Conservation (phyloP, 2,329 filamentous ascomycete genomes). For the Nigrospora osmanthi region DNA sequence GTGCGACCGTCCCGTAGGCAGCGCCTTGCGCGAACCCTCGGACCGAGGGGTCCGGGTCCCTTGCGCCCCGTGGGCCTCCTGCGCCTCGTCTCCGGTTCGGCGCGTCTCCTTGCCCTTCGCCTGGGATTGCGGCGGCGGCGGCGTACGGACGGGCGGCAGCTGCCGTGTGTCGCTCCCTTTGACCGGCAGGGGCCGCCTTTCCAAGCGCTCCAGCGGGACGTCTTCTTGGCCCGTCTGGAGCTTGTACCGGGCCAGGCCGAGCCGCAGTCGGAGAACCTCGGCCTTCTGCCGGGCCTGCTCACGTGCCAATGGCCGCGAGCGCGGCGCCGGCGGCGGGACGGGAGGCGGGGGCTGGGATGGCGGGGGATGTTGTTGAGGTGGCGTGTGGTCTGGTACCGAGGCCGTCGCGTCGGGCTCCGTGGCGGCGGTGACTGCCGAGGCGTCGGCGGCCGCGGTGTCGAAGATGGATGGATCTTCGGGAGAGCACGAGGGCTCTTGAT, state of each 20-base stretch:
- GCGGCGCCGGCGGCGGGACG: constrained; percentile 9
- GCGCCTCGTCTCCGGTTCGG: neutral
- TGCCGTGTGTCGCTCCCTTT: neutral
- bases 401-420: constrained; percentile 37
- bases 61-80: neutral
- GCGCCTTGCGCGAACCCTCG: constrained; percentile 4
- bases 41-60: neutral
- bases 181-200: constrained; percentile 27
- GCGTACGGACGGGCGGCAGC: neutral
- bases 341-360: constrained; percentile 6
- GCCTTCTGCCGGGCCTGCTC: constrained; percentile 53
- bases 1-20: constrained; percentile 2
- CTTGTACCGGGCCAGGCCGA: constrained; percentile 68
- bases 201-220: constrained; percentile 54
- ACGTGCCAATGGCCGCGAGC: constrained; percentile 30
- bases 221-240: constrained; percentile 63
- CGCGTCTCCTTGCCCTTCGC: neutral
- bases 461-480: constrained; percentile 37
- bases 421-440: constrained; percentile 38
- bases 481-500: constrained; percentile 15
- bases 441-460: constrained; percentile 36
- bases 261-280: constrained; percentile 58
- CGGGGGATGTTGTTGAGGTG: neutral
- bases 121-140: neutral
- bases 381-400: neutral